Evolutionary conservation across 2,329 filamentous ascomycete genomes (phyloP), one percentile per base, ranked within the genome.

Genomic region (Xylariales sp.): DNA sequence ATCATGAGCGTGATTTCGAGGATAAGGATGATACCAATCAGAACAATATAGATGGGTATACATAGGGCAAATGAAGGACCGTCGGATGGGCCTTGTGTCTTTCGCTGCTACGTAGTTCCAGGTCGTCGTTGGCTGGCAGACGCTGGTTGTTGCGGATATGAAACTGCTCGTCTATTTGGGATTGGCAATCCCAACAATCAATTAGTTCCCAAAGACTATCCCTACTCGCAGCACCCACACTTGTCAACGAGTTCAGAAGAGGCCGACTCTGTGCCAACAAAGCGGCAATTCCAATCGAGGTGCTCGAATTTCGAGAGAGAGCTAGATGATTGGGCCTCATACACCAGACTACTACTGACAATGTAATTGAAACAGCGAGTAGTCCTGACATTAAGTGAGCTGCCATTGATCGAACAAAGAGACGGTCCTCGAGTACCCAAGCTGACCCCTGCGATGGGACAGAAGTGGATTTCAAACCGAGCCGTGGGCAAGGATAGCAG

Each of bases 201-300:
- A 67, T 47, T 10, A 54, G 53, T 19, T 54, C 46, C 3, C 49
- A 47, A 1, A 67, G 44, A 2, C 50, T 52, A 3, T 47, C 46
- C 7, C 46, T 45, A 28, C 58, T 53, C 11, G 55, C 61, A 8
- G 59, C 60, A 4, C 64, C 63, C 10, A 60, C 53, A 2, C 61
- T 63, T 6, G 53, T 54, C 1, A 66, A 54, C 1, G 53, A 54
- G 34, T 64, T 59, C 2, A 66, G 53, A 1, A 67, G 51, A 5
- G 55, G 45, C 3, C 55, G 55, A 35, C 63, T 66, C 24, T 66
- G 61, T 3, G 60, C 55, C 3, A 66, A 47, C 10, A 67, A 52
- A 2, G 63, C 53, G 0, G 63, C 64, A 44, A 57, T 50, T 35
- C 59, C 59, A 29, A 64, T 52, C 8, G 66, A 53, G 3, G 58